Base-by-base conservation (phyloP, 257 asterid genomes). In the Fraxinus americana region DNA sequence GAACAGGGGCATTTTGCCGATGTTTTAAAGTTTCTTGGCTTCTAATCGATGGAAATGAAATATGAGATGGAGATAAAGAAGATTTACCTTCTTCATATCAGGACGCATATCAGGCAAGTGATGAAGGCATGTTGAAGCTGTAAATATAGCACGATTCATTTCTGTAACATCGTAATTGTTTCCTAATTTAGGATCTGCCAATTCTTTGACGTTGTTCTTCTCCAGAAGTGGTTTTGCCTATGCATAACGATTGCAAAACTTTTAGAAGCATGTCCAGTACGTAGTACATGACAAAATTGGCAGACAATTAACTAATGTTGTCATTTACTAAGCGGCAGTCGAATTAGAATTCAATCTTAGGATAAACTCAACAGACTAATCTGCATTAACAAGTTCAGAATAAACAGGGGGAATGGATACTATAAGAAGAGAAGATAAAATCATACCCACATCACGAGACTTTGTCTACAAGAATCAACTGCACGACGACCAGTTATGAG, bases 361-460 rank as follows among this genome's bases (percentile, higher is more conserved):
- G 52, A 43, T 12, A 12, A 8, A 38, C 41, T 38, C 11, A 38
- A 6, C 41, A 38, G 41, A 38, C 10, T 38, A 38, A 38, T 38
- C 41, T 8, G 10, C 41, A 38, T 41, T 8, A 41, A 10, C 48
- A 41, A 41, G 48, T 41, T 41, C 48, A 41, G 14, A 41, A 9
- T 36, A 5, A 43, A 43, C 50, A 11, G 6, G 19, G 19, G 19
- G 57, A 13, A 14, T 48, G n/a, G 57, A 48, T 48, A 4, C 57
- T 4, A 1, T 1, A 48, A 45, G 17, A 71, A 36, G 57, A 30
- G 76, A 21, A 61, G 38, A 75, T 4, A 41, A 63, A 21, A 77
- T 13, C 96, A 17, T 92, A 95, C 99, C 99, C 97, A 96, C 87
- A 93, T 86, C 73, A 88, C 99, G 36, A 96, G 96, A 91, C 98